Conservation (phyloP, 1,284 basidiomycete genomes). For the Trichosporon faecale region DNA sequence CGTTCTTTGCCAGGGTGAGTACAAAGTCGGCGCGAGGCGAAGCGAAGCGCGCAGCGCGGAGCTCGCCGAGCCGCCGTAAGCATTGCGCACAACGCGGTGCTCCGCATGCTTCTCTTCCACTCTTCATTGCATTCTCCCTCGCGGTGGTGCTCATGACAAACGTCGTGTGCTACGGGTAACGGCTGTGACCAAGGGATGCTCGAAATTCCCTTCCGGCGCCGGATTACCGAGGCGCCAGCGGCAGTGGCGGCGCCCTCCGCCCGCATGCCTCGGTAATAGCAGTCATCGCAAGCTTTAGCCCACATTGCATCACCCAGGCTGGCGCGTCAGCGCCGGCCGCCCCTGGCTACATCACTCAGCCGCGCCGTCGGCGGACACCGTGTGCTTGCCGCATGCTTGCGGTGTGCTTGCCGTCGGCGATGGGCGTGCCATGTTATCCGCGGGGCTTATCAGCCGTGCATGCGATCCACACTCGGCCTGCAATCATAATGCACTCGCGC, state of each 20-base stretch:
- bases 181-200: background rate
- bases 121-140: background rate
- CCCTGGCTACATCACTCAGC: too few species aligned
- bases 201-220: background rate
- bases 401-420: too few species aligned
- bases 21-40: background rate
- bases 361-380: too few species aligned
- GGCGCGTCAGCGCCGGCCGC: background rate
- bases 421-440: too few species aligned
- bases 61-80: background rate
- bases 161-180: too few species aligned
- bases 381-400: too few species aligned
- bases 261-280: background rate
- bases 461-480: too few species aligned
- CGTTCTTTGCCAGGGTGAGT: slow-evolving; percentile 58
- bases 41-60: background rate
- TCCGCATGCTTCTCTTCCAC: background rate
- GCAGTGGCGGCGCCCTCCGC: background rate
- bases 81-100: background rate
- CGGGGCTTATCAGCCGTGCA: too few species aligned
- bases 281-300: background rate
- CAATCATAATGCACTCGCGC: too few species aligned
- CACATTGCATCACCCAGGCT: background rate
- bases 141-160: too few species aligned
- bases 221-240: background rate